Evolutionary conservation across 352 stramenopile species (phyloP), one percentile per base, ranked within the genome.

Genomic region (Globisporangium solare): DNA sequence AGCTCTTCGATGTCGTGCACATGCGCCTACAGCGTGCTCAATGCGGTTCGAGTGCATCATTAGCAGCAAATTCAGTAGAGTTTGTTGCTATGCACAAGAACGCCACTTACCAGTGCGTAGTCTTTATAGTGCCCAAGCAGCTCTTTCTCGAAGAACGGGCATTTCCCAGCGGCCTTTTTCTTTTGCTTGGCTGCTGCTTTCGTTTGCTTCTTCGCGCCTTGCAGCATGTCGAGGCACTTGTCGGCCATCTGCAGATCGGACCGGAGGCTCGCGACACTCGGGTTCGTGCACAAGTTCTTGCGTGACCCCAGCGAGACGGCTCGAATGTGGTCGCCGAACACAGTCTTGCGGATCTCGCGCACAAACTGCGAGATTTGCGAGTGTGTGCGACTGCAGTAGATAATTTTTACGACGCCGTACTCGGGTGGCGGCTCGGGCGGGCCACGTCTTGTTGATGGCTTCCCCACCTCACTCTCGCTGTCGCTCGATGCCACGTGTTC

Each of bases 1-100:
- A 99, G 65, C 52, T 99, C 97, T 76, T 99, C 97, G 52, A 99
- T 98, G 60, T 99, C 97, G 53, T 90, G 80, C 31, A 93, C 79
- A 40, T 88, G 70, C 21, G 81, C 81, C 83, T 94, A 60, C 3
- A 63, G 47, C 6, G 10, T 10, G 31, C 5, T 58, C 1, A 20
- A 51, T 49, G 60, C 45, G 20, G 47, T 14, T 35, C 10, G 27
- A 35, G 27, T 35, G 0, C 27, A 35, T 35, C 27, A 35, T 35
- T 35, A 35, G 27, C 27, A 35, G 27, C 27, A 35, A 35, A 6
- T 35, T 35, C 7, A 35, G 5, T 10, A 35, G 10, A 35, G 27
- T 6, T 35, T 6, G n/a, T 35, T 35, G 0, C 27, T 35, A 35
- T 35, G 27, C 27, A 35, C 63, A 51, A 17, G 50, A 20, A 17